phyloP scores from a whole-genome alignment of 179 eudicot species.

The Actinidia arguta region DNA sequence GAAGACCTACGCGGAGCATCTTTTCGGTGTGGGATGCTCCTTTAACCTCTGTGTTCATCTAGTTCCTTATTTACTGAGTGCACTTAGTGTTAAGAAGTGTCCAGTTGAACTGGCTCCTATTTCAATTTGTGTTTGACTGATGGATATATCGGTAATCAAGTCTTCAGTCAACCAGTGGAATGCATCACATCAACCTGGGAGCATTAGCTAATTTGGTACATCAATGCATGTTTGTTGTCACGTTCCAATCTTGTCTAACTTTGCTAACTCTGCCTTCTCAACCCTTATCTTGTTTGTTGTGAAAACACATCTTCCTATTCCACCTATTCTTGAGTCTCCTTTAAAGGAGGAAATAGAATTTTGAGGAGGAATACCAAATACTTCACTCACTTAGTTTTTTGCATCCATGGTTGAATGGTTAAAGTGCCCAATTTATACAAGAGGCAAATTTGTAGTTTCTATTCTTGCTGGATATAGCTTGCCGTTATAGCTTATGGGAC shows the following conservation, averaged over 20 bases:
- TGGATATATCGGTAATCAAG: neutral
- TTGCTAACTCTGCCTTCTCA: neutral
- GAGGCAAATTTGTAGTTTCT: neutral
- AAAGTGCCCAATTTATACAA: slow-evolving; percentile 3
- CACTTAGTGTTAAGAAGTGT: too few relatives aligned
- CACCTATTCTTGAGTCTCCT: neutral
- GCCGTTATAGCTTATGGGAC: too few relatives aligned
- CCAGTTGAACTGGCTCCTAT: neutral
- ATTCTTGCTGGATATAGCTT: neutral
- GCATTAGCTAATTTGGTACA: too few relatives aligned
- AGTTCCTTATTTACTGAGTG: too few relatives aligned
- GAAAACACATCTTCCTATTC: neutral
- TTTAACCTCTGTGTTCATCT: too few relatives aligned
- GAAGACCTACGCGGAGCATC: too few relatives aligned
- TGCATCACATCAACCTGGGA: neutral
- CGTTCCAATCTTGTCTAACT: too few relatives aligned
- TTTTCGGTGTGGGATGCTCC: too few relatives aligned
- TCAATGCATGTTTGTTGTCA: too few relatives aligned
- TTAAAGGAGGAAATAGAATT: neutral
- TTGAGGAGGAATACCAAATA: neutral
- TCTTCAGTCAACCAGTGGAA: neutral
- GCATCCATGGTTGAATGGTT: slow-evolving; percentile 14
- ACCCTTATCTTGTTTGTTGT: neutral
- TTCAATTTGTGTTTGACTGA: neutral
- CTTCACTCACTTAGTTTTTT: slow-evolving; percentile 17